Conservation (phyloP, 257 asterid species). For the Paulownia fortunei region DNA sequence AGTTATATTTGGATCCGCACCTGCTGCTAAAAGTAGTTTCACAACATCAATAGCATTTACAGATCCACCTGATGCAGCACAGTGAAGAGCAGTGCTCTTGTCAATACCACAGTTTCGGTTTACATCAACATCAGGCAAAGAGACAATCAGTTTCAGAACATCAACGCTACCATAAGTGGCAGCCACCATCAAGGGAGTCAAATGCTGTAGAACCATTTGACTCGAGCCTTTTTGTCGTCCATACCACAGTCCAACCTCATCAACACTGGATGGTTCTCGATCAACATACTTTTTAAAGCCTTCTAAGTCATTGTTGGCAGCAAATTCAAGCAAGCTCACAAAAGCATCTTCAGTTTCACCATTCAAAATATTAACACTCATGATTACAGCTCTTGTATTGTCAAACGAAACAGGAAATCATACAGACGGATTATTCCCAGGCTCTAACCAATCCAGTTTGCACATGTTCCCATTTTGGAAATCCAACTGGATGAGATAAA, state of each 20-base stretch:
- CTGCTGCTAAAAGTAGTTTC: conserved; percentile 64
- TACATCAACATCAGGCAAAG: conserved; percentile 69
- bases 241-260: conserved; percentile 79
- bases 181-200: conserved; percentile 90
- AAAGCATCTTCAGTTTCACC: conserved; percentile 61
- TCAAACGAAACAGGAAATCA: conserved; percentile 19
- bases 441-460: too few species aligned
- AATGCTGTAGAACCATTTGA: conserved; percentile 72
- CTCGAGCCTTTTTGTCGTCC: conserved; percentile 75
- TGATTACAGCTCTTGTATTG: conserved; percentile 27
- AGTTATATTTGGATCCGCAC: conserved; percentile 63
- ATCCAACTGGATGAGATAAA: conserved; percentile 40
- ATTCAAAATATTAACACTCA: conserved; percentile 50
- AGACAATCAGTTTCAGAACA: conserved; percentile 57
- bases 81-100: conserved; percentile 76
- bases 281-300: conserved; percentile 50
- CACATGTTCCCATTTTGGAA: conserved; percentile 36
- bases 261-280: conserved; percentile 46
- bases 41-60: conserved; percentile 49
- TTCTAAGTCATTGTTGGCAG: conserved; percentile 73
- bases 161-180: conserved; percentile 81
- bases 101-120: conserved; percentile 64
- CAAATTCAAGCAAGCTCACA: conserved; percentile 73
- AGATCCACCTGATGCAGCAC: conserved; percentile 86
- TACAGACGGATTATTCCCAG: too few species aligned